Conservation (phyloP, 148 eudicot species). For the Chenopodium formosanum region DNA sequence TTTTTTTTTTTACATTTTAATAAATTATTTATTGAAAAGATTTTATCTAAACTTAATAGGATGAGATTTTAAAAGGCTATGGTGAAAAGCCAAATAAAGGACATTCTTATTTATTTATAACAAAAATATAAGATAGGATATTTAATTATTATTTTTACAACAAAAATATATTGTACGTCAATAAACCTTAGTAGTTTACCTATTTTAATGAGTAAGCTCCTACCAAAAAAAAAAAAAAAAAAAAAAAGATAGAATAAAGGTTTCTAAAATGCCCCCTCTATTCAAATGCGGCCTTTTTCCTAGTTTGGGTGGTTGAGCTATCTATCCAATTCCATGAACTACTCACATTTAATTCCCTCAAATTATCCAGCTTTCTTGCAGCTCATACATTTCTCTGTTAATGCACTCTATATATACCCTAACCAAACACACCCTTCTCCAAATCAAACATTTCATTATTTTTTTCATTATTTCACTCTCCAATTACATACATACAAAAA, state of each 20-base stretch:
- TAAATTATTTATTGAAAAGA: too few species aligned
- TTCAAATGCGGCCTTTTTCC: not conserved
- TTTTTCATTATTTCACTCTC: not conserved
- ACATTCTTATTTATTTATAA: not conserved
- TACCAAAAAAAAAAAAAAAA: not conserved
- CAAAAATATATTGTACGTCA: not conserved
- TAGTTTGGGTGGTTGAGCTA: constrained; percentile 44
- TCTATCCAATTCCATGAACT: constrained; percentile 36
- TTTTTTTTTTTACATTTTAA: too few species aligned
- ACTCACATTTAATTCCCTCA: constrained; percentile 37
- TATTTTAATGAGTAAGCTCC: not conserved
- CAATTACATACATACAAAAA: not conserved
- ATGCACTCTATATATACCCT: constrained; percentile 8
- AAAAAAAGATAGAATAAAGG: not conserved
- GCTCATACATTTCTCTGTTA: constrained; percentile 22
- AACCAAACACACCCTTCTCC: not conserved
- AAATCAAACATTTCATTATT: not conserved
- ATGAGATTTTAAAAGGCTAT: too few species aligned
- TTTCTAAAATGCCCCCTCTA: not conserved
- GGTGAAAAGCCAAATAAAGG: not conserved
- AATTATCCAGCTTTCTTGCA: constrained; percentile 31
- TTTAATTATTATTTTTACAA: too few species aligned
- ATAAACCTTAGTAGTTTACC: constrained; percentile 25
- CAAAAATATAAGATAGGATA: too few species aligned
- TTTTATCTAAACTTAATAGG: too few species aligned